Evolutionary conservation across 2,329 filamentous ascomycete species (phyloP).

Genomic region (Botryotinia globosa): DNA sequence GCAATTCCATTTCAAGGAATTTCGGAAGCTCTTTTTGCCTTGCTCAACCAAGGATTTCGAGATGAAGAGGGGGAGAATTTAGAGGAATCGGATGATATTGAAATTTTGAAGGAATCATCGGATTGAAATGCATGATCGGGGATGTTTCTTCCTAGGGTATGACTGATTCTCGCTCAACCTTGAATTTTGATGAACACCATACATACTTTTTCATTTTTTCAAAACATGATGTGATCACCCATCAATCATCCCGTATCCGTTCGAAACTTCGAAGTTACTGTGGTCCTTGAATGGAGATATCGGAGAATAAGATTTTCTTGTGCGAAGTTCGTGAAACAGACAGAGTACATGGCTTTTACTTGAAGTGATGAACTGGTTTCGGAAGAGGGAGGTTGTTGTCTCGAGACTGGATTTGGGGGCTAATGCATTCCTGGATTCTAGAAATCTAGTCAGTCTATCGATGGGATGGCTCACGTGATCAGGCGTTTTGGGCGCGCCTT

Average conservation of each 20-base stretch:
- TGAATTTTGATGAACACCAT: constrained; percentile 14
- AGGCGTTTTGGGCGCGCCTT: constrained; percentile 15
- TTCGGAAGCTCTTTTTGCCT: background rate
- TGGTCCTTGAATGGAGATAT: constrained; percentile 11
- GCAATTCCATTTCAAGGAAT: background rate
- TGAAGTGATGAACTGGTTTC: background rate
- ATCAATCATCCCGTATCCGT: constrained; percentile 16
- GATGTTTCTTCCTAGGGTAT: constrained; percentile 11
- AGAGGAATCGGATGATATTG: constrained; percentile 15
- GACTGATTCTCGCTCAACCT: constrained; percentile 15
- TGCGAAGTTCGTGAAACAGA: background rate
- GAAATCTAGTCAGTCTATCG: background rate
- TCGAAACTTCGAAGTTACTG: constrained; percentile 16
- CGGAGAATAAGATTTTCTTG: constrained; percentile 12
- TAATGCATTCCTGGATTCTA: background rate
- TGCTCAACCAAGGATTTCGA: constrained; percentile 3
- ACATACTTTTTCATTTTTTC: too few species aligned
- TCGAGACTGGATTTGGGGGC: background rate
- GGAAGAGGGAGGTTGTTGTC: background rate
- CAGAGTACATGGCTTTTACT: background rate
- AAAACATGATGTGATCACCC: constrained; percentile 15
- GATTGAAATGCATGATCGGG: constrained; percentile 17
- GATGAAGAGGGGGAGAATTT: background rate
- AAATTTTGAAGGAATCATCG: constrained; percentile 10
- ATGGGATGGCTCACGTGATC: constrained; percentile 13